Conservation (phyloP, 2,329 filamentous ascomycete genomes). For the Xylariaceae sp. region DNA sequence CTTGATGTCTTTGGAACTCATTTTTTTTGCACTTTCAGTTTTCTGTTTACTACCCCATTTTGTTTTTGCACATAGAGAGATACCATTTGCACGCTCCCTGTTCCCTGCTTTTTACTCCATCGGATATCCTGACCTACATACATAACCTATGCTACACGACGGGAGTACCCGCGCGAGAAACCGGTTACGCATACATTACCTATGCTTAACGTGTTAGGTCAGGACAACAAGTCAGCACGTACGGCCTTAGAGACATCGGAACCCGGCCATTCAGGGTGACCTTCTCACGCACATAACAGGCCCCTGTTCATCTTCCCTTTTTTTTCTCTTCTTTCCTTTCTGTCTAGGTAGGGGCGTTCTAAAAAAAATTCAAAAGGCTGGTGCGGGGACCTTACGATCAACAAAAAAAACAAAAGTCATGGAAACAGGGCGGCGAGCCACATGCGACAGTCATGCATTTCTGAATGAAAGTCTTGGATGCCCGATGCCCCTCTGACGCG, state of each 20-base stretch:
- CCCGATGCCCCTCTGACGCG: slow-evolving; percentile 12
- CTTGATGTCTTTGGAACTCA: slow-evolving; percentile 16
- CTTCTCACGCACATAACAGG: slow-evolving; percentile 19
- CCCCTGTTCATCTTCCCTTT: slow-evolving; percentile 1
- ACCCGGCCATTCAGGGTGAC: slow-evolving; percentile 11
- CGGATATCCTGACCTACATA: neutral
- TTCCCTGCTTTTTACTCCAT: neutral
- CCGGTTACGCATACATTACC: neutral
- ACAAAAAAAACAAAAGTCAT: neutral
- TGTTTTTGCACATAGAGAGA: slow-evolving; percentile 27
- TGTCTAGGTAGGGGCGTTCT: slow-evolving; percentile 22
- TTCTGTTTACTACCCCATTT: slow-evolving; percentile 18
- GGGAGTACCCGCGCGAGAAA: neutral
- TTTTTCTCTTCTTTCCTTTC: slow-evolving; percentile 3
- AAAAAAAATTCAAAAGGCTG: slow-evolving; percentile 14
- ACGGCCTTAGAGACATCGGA: slow-evolving; percentile 16
- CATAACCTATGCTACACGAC: neutral
- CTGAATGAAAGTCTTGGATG: slow-evolving; percentile 12
- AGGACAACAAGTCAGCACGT: slow-evolving; percentile 17
- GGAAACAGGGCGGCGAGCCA: slow-evolving; percentile 22
- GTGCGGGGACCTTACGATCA: slow-evolving; percentile 11
- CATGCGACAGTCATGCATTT: slow-evolving; percentile 26
- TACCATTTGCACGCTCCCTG: slow-evolving; percentile 24
- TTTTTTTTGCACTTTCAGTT: slow-evolving; percentile 17
- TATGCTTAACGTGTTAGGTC: slow-evolving; percentile 13